These are phyloP conservation scores for Forsythia viridissima DNA, from an alignment of 257 asterid genomes.

Conservation along the genomic window DNA sequence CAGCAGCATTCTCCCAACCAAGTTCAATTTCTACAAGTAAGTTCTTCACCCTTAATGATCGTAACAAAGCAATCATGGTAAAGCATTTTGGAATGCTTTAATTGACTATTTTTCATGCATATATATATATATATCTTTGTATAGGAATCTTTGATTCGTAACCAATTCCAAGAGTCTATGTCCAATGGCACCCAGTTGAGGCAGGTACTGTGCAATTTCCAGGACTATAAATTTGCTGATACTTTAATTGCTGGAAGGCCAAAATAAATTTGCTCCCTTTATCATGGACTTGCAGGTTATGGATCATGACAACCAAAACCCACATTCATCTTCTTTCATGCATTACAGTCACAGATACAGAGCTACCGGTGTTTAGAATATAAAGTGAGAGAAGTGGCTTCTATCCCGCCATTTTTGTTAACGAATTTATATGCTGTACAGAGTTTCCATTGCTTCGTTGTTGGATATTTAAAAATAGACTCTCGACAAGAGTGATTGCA, in stretches of 20 bases:
- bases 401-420: not conserved
- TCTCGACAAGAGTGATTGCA: conserved; percentile 4
- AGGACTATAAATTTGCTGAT: conserved; percentile 5
- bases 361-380: conserved; percentile 47
- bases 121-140: conserved; percentile 18
- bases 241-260: conserved; percentile 7
- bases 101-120: not conserved
- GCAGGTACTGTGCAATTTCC: conserved; percentile 41
- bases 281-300: conserved; percentile 44
- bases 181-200: conserved; percentile 46
- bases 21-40: conserved; percentile 54
- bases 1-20: conserved; percentile 55
- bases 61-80: not conserved
- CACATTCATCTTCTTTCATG: conserved; percentile 50
- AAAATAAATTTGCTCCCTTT: conserved; percentile 23
- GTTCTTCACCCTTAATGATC: conserved; percentile 18
- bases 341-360: conserved; percentile 51
- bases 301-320: conserved; percentile 44
- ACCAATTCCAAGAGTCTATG: conserved; percentile 54
- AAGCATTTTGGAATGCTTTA: not conserved
- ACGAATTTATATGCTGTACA: conserved; percentile 11
- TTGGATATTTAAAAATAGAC: conserved; percentile 6
- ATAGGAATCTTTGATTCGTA: conserved; percentile 54
- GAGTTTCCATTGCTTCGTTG: not conserved
- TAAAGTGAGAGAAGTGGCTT: conserved; percentile 14